Percentiles rank a stretch among this genome's conserved stretches.
Conservation (phyloP, 73 alveolate genomes). For the Blepharisma japonicum region DNA sequence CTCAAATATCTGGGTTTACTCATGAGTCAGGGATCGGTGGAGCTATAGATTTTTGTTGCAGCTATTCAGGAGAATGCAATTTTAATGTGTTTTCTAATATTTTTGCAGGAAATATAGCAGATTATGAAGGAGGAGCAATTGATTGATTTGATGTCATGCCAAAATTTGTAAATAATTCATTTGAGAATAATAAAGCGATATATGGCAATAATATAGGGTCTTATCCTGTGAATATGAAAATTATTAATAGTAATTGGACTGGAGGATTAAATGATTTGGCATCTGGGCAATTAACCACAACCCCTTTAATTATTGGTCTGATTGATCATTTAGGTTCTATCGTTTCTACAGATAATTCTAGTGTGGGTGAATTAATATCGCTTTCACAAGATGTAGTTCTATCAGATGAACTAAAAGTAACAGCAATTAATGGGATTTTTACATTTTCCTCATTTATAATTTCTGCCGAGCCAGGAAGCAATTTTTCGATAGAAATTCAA, state of each 20-base stretch:
- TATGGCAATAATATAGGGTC: conserved; percentile 8
- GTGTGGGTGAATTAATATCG: background rate
- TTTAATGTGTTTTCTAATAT: background rate
- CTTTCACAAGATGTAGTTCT: background rate
- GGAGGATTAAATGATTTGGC: background rate
- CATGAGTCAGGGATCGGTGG: background rate
- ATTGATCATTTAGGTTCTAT: background rate
- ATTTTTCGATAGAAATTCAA: background rate
- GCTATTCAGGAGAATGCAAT: background rate
- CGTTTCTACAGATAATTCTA: background rate
- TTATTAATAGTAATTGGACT: background rate
- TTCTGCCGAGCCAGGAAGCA: background rate
- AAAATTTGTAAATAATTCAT: background rate
- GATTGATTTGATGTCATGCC: background rate
- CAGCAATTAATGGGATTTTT: background rate
- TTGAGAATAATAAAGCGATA: conserved; percentile 16
- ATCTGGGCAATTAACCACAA: background rate
- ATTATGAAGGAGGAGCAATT: conserved; percentile 17
- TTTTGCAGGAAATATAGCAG: background rate
- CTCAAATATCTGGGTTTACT: no score
- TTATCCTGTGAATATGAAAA: background rate
- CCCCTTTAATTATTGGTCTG: background rate
- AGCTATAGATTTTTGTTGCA: background rate
- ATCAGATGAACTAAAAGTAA: background rate
- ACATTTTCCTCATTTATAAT: background rate